These are phyloP conservation scores for Ulota crispa DNA, from an alignment of 225 moss, liverwort and hornwort genomes.

Conservation along the genomic window DNA sequence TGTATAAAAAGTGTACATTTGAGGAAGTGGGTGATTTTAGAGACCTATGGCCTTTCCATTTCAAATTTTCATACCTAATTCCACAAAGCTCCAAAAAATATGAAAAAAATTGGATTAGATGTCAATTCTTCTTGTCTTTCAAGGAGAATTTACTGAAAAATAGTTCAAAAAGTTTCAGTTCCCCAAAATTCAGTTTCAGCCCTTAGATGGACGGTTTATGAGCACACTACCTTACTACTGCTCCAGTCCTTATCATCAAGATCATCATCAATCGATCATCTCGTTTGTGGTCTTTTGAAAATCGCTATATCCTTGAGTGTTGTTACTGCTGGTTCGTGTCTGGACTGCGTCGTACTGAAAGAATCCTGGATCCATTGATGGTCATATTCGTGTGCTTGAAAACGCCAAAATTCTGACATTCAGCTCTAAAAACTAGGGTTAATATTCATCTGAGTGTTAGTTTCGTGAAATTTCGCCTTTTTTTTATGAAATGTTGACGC, in stretches of 20 bases:
- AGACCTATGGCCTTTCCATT: too few relatives aligned
- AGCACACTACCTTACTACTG: too few relatives aligned
- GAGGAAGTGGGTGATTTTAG: too few relatives aligned
- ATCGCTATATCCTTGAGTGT: neutral
- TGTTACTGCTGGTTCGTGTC: neutral
- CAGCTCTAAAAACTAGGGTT: neutral
- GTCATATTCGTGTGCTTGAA: neutral
- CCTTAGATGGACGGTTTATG: too few relatives aligned
- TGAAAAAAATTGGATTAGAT: too few relatives aligned
- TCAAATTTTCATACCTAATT: too few relatives aligned
- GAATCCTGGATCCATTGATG: neutral
- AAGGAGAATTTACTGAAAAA: too few relatives aligned
- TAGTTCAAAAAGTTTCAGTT: too few relatives aligned
- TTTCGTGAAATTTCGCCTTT: neutral
- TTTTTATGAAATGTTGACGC: neutral
- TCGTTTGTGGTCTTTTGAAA: neutral
- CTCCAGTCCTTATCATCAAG: neutral
- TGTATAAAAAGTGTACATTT: too few relatives aligned
- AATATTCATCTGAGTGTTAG: neutral
- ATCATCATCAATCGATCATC: neutral
- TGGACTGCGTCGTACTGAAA: neutral
- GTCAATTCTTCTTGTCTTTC: too few relatives aligned
- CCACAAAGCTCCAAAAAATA: too few relatives aligned
- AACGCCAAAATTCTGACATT: neutral
- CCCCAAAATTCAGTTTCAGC: too few relatives aligned